Evolutionary conservation across 164 flowering plant species (phyloP).

Genomic region (Magnolia changhungtana): DNA sequence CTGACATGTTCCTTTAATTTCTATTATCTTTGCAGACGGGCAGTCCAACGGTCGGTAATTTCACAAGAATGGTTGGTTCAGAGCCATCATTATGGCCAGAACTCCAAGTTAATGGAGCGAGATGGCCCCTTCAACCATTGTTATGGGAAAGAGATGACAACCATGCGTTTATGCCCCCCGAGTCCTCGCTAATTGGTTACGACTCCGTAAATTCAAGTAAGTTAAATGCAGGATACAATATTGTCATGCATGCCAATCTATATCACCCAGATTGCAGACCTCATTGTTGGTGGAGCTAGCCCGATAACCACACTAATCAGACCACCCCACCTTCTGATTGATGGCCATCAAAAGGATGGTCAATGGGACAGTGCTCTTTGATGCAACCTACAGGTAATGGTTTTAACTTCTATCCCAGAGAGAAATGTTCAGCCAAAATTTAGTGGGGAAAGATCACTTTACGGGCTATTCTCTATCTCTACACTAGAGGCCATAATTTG

Average conservation of each 20-base stretch:
- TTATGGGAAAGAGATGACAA: conserved; percentile 46
- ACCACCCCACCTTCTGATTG: not conserved
- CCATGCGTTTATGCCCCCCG: conserved; percentile 45
- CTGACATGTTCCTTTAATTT: no score
- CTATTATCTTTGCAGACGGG: conserved; percentile 33
- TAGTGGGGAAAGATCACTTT: not conserved
- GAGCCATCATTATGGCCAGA: conserved; percentile 53
- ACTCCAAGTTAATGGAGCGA: conserved; percentile 23
- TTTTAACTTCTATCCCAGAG: not conserved
- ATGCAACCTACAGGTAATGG: not conserved
- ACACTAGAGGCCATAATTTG: no score
- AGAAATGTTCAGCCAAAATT: not conserved
- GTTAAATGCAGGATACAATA: not conserved
- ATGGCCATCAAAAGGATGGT: not conserved
- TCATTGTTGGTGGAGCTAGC: no score
- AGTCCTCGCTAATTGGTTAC: conserved; percentile 50
- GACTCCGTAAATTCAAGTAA: conserved; percentile 65
- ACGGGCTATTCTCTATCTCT: no score
- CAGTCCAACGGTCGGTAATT: conserved; percentile 42
- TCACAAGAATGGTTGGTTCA: conserved; percentile 30
- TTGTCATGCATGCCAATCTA: no score
- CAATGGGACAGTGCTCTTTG: not conserved
- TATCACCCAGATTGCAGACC: no score
- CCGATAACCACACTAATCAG: not conserved
- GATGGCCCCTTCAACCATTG: conserved; percentile 34